Evolutionary conservation across 1,284 basidiomycete genomes (phyloP).

Genomic region (Puccinia triticina): DNA sequence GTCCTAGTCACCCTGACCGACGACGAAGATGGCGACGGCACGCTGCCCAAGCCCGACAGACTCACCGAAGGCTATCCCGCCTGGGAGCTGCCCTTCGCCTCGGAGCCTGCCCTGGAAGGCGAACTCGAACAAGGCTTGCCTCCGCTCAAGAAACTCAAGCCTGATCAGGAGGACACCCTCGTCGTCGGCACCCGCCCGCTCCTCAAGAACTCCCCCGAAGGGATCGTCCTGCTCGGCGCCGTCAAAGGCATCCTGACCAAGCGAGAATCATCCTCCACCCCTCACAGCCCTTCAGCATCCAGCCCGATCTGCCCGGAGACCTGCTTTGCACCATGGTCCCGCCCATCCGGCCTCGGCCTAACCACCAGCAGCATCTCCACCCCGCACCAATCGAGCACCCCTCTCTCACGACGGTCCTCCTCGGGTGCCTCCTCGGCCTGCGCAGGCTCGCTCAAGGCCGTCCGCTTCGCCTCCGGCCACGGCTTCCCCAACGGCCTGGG

Average conservation of each 20-base stretch:
- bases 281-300: not conserved
- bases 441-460: constrained; percentile 25
- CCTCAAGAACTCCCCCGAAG: not conserved
- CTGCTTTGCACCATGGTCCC: constrained; percentile 15
- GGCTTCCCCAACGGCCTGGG: not conserved
- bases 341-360: not conserved
- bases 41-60: not conserved
- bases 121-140: constrained; percentile 47
- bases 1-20: constrained; percentile 11
- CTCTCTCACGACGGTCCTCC: constrained; percentile 33
- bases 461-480: constrained; percentile 41
- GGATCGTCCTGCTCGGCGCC: constrained; percentile 14
- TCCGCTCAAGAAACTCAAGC: constrained; percentile 43
- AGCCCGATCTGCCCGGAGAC: constrained; percentile 13
- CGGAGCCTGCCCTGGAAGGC: constrained; percentile 41
- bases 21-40: constrained; percentile 17
- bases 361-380: not conserved
- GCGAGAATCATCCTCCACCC: not conserved
- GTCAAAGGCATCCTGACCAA: constrained; percentile 41
- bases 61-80: constrained; percentile 35
- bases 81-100: constrained; percentile 41
- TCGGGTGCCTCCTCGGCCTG: constrained; percentile 7
- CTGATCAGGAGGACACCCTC: not conserved
- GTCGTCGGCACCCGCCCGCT: not conserved
- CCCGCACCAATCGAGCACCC: not conserved